These are phyloP conservation scores for Centrapalus pauciflorus DNA, from an alignment of 129 eudicot genomes.

Conservation along the genomic window DNA sequence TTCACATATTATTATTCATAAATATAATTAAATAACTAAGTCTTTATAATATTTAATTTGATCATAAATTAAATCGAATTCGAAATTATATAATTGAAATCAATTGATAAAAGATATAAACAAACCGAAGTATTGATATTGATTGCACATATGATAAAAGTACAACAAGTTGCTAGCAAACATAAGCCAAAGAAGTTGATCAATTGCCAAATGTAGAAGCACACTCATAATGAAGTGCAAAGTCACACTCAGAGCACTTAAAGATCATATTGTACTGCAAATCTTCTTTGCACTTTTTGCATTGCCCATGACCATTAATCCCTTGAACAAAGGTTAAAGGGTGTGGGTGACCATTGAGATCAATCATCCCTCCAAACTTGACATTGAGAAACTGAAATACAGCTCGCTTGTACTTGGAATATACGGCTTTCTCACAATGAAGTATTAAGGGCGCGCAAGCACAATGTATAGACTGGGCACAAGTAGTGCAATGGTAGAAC, in stretches of 20 bases:
- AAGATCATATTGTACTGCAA: neutral
- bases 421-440: neutral
- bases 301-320: neutral
- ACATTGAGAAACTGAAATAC: neutral
- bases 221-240: neutral
- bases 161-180: no score
- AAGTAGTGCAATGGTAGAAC: conserved; percentile 8
- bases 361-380: neutral
- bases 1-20: no score
- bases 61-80: no score
- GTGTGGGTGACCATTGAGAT: neutral
- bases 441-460: neutral
- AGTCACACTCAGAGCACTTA: neutral
- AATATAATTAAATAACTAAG: no score
- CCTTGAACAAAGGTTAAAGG: neutral
- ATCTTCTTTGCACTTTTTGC: neutral
- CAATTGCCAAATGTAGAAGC: neutral
- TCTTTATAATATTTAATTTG: no score
- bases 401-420: neutral
- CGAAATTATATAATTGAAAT: no score
- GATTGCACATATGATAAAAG: no score
- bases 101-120: no score
- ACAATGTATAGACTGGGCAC: neutral
- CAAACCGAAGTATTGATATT: no score
- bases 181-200: no score